Conservation (phyloP, 306 rosid species). For the Potentilla sterilis region DNA sequence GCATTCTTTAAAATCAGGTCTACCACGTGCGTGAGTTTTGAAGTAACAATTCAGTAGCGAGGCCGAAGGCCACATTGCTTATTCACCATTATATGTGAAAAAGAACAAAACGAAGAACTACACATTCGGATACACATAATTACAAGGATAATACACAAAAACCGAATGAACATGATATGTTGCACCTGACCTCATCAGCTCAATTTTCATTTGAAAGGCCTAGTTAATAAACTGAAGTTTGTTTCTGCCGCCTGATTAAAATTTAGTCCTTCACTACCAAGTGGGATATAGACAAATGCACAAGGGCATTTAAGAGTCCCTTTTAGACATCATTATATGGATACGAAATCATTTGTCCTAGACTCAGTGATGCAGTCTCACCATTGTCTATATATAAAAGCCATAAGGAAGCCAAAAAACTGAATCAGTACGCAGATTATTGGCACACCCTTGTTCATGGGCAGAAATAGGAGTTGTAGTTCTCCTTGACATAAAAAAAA, state of each 20-base stretch:
- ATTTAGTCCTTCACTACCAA: not conserved
- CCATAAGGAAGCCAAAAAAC: not conserved
- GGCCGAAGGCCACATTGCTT: too few relatives aligned
- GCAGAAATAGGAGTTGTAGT: not conserved
- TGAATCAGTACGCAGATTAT: not conserved
- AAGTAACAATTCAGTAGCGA: not conserved
- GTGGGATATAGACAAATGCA: not conserved
- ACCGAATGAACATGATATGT: not conserved
- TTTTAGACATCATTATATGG: not conserved
- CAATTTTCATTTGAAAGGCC: not conserved
- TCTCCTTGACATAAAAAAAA: not conserved
- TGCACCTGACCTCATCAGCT: not conserved
- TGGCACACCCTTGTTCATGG: not conserved
- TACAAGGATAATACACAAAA: not conserved
- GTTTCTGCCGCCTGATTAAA: not conserved
- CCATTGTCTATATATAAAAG: not conserved
- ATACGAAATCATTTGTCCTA: not conserved
- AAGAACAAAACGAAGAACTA: not conserved
- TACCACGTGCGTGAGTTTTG: not conserved
- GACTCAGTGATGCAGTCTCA: not conserved
- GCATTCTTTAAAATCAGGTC: not conserved
- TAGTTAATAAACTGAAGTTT: not conserved
- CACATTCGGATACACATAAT: not conserved
- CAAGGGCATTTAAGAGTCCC: not conserved
- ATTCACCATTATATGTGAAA: not conserved